Evolutionary conservation across 2,329 filamentous ascomycete genomes (phyloP).

Genomic region (Plenodomus tracheiphilus): DNA sequence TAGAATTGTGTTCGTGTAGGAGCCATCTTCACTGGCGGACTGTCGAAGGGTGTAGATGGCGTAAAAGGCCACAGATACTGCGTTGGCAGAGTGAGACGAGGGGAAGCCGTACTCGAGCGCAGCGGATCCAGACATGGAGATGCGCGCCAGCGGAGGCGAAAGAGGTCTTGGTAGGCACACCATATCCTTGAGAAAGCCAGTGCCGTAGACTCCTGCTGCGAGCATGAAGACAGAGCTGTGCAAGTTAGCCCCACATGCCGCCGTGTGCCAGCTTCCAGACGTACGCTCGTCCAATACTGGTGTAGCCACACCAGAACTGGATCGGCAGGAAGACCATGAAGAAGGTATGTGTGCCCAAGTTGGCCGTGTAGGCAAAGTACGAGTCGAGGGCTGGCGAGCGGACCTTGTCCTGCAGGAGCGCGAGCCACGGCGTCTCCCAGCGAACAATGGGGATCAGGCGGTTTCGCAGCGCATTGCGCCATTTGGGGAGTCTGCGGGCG

Average conservation of each 20-base stretch:
- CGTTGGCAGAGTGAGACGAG: slow-evolving; percentile 95
- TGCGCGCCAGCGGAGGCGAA: slow-evolving; percentile 87
- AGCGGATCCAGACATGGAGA: slow-evolving; percentile 96
- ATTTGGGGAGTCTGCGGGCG: slow-evolving; percentile 78
- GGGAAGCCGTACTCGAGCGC: slow-evolving; percentile 97
- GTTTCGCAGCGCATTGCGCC: slow-evolving; percentile 86
- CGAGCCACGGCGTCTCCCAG: slow-evolving; percentile 94
- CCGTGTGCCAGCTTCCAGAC: too few relatives aligned
- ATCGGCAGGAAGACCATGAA: slow-evolving; percentile 96
- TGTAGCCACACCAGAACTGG: slow-evolving; percentile 94
- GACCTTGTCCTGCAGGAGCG: slow-evolving; percentile 77
- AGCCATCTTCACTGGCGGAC: slow-evolving; percentile 64
- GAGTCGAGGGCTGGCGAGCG: slow-evolving; percentile 86
- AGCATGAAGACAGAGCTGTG: slow-evolving; percentile 59
- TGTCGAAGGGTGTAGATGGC: slow-evolving; percentile 71
- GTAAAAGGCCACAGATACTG: slow-evolving; percentile 90
- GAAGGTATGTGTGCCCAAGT: slow-evolving; percentile 96
- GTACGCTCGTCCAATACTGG: slow-evolving; percentile 83
- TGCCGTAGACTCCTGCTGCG: slow-evolving; percentile 68
- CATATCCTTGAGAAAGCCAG: slow-evolving; percentile 92
- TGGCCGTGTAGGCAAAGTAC: slow-evolving; percentile 96
- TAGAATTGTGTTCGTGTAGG: slow-evolving; percentile 63
- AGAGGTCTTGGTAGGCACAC: slow-evolving; percentile 88
- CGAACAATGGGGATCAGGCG: slow-evolving; percentile 81
- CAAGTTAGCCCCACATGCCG: too few relatives aligned